Base-by-base conservation (phyloP, 371 early-diverging fungal species). In the Rhizopus stolonifer region DNA sequence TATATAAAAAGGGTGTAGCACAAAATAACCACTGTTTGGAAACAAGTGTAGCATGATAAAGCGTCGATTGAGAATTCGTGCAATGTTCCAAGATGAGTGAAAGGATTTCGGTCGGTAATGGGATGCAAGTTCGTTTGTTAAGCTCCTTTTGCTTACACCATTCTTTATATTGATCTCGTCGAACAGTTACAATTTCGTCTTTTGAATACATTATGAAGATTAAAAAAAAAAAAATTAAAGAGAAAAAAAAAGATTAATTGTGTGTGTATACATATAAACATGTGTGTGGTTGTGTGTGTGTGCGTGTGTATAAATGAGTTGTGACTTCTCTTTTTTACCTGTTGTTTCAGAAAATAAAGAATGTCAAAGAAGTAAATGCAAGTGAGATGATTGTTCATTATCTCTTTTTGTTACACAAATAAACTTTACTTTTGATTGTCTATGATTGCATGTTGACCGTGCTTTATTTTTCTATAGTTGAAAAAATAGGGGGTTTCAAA, bases 21-120 rank as follows among this genome's bases (percentile, higher is more conserved):
- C 82, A 85, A 4, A 59, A 67, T 34, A 76, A 61, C 82, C 83
- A 85, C 18, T 78, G 71, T 24, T 75, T 65, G 40, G 71, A 77
- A 2, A 83, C 85, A 15, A 78, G 64, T 6, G 81, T 64, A 17
- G 70, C 61, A 9, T 65, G 47, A 49, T 65, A 62, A 3, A 85
- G 50, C 4, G 77, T 49, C 4, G 56, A 17, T 52, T 82, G 85
- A 7, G 36, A 55, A 15, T 54, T 36, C 24, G 46, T 38, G 1
- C 74, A 54, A 52, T 73, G 62, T 32, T 56, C 60, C 24, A 82
- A 68, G 21, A 82, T 66, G 50, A 76, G 70, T 14, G 71, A 55
- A 17, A 82, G 44, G 13, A 82, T 26, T 56, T 82, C 82, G 13
- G 72, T 57, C 8, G 82, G 82, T 21, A 82, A 60, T 5, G 63